These are phyloP conservation scores for Crucihimalaya himalaica DNA, from an alignment of 345 rosid species.

Conservation along the genomic window DNA sequence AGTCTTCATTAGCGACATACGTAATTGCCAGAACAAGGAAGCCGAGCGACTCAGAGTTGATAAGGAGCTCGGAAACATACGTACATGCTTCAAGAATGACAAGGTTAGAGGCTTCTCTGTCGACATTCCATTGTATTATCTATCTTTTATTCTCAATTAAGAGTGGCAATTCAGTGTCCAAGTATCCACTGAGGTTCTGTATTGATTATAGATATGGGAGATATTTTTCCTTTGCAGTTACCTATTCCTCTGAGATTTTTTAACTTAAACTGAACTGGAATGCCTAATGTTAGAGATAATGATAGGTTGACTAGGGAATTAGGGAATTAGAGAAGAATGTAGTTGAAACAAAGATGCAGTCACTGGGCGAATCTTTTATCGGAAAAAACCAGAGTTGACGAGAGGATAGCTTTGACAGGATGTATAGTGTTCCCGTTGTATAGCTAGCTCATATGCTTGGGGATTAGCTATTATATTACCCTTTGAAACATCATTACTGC, in stretches of 20 bases:
- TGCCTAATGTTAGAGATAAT: background rate
- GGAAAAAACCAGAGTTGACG: background rate
- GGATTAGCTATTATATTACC: slow-evolving; percentile 7
- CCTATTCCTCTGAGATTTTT: slow-evolving; percentile 1
- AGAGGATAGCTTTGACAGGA: background rate
- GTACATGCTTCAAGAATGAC: slow-evolving; percentile 95
- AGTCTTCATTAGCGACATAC: slow-evolving; percentile 91
- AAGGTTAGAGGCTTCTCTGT: slow-evolving; percentile 51
- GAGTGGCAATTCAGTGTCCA: slow-evolving; percentile 4
- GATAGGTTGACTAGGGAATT: slow-evolving; percentile 6
- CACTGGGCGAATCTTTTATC: background rate
- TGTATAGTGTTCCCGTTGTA: background rate
- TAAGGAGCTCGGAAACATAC: slow-evolving; percentile 97
- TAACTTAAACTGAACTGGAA: too few species aligned
- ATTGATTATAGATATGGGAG: background rate
- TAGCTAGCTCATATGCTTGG: slow-evolving; percentile 15
- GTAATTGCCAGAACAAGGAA: slow-evolving; percentile 99
- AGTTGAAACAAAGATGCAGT: background rate
- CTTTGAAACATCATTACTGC: background rate
- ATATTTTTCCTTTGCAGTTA: background rate
- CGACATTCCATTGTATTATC: background rate
- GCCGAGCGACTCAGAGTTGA: slow-evolving; percentile 95
- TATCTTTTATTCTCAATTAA: background rate
- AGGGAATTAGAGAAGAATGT: slow-evolving; percentile 13
- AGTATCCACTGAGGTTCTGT: background rate